Conservation (phyloP, 2,329 filamentous ascomycete species). For the Cadophora sp. region DNA sequence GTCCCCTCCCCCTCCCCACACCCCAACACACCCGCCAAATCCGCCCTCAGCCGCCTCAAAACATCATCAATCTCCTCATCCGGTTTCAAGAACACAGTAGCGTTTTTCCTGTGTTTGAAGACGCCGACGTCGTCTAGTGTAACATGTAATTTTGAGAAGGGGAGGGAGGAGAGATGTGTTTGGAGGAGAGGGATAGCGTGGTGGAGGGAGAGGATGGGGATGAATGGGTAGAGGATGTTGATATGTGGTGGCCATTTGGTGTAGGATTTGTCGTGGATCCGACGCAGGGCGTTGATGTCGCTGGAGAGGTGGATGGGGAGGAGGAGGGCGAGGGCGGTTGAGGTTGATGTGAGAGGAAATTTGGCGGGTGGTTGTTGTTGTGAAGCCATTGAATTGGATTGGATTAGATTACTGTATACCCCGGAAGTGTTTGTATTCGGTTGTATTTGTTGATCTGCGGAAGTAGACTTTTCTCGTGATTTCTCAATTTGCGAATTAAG, state of each 20-base stretch:
- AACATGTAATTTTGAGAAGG: constrained; percentile 39
- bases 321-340: constrained; percentile 67
- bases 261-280: constrained; percentile 67
- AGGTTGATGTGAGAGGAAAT: constrained; percentile 43
- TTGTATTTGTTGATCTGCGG: too few species aligned
- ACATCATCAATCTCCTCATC: constrained; percentile 19
- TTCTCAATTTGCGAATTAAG: too few species aligned
- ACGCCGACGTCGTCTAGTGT: constrained; percentile 23
- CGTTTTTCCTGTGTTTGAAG: constrained; percentile 32
- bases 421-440: too few species aligned
- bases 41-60: constrained; percentile 25
- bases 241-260: constrained; percentile 71
- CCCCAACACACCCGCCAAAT: constrained; percentile 23
- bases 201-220: constrained; percentile 54
- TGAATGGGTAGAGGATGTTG: constrained; percentile 72
- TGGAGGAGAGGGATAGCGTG: constrained; percentile 46
- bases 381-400: background rate
- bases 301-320: constrained; percentile 57
- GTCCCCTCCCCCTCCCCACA: constrained; percentile 31
- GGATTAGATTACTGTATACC: too few species aligned
- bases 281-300: constrained; percentile 60
- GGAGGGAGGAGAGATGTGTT: constrained; percentile 49
- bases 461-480: too few species aligned
- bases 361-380: background rate
- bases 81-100: constrained; percentile 34